These are phyloP conservation scores for Diplodia intermedia DNA, from an alignment of 2,329 filamentous ascomycete species.

Conservation along the genomic window DNA sequence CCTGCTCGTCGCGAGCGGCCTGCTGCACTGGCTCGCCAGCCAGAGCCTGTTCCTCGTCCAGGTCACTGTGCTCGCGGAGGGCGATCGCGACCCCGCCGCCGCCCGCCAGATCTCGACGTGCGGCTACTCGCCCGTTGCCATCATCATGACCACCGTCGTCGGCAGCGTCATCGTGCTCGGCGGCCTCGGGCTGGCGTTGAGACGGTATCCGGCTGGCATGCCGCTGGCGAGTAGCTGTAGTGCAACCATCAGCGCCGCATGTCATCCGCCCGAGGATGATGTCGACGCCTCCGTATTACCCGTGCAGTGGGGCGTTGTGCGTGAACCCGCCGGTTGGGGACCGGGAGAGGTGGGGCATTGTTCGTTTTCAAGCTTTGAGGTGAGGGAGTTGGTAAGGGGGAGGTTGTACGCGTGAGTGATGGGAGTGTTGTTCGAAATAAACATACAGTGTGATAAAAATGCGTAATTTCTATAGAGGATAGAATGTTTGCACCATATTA, in stretches of 20 bases:
- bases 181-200: slow-evolving; percentile 33
- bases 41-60: slow-evolving; percentile 53
- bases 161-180: slow-evolving; percentile 33
- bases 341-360: slow-evolving; percentile 35
- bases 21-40: slow-evolving; percentile 55
- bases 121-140: slow-evolving; percentile 31
- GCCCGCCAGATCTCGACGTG: slow-evolving; percentile 30
- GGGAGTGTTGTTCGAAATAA: not conserved
- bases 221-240: slow-evolving; percentile 42
- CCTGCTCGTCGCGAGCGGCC: slow-evolving; percentile 41
- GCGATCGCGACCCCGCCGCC: not conserved
- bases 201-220: slow-evolving; percentile 38
- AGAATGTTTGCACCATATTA: too few species aligned
- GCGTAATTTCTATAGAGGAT: too few species aligned
- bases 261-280: slow-evolving; percentile 38
- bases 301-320: slow-evolving; percentile 42
- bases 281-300: slow-evolving; percentile 35
- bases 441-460: too few species aligned
- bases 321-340: slow-evolving; percentile 15
- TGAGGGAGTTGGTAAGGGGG: slow-evolving; percentile 34
- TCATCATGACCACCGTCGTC: slow-evolving; percentile 35
- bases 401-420: slow-evolving; percentile 32
- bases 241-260: slow-evolving; percentile 46
- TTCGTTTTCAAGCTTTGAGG: slow-evolving; percentile 37
- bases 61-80: slow-evolving; percentile 34